Conservation (phyloP, 2,329 filamentous ascomycete species). For the Talaromyces rugulosus region DNA sequence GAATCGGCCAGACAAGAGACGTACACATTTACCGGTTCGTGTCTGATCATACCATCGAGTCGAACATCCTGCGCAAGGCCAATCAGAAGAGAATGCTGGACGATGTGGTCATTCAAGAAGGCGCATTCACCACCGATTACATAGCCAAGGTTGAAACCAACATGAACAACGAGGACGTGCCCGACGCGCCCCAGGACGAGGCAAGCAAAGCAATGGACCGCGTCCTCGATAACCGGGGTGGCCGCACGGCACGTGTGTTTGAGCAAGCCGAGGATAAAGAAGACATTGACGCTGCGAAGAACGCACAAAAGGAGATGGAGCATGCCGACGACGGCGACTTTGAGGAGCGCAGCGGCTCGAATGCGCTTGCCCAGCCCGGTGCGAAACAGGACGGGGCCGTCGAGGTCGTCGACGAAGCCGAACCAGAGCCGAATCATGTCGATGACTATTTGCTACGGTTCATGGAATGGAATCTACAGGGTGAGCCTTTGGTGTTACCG, state of each 20-base stretch:
- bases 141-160: constrained; percentile 72
- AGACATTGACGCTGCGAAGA: constrained; percentile 80
- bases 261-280: constrained; percentile 85
- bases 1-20: constrained; percentile 94
- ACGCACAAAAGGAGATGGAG: constrained; percentile 81
- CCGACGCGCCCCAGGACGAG: constrained; percentile 57
- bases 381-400: constrained; percentile 24
- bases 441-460: constrained; percentile 72
- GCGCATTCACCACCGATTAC: constrained; percentile 95
- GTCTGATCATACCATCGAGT: constrained; percentile 92
- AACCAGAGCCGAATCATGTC: constrained; percentile 54
- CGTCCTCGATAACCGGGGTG: constrained; percentile 67
- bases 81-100: constrained; percentile 98
- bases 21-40: constrained; percentile 96
- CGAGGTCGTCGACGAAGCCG: constrained; percentile 30
- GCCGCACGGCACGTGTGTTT: constrained; percentile 66
- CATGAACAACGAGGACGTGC: constrained; percentile 58
- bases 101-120: constrained; percentile 97
- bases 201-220: constrained; percentile 81
- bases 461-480: constrained; percentile 58
- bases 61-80: constrained; percentile 93
- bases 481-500: constrained; percentile 46
- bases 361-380: constrained; percentile 27
- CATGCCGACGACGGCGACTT: constrained; percentile 84
- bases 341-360: constrained; percentile 55